Percentiles rank a stretch among this genome's conserved stretches.
These are phyloP conservation scores for Firmiana major DNA, from an alignment of 345 rosid species.

Conservation along the genomic window DNA sequence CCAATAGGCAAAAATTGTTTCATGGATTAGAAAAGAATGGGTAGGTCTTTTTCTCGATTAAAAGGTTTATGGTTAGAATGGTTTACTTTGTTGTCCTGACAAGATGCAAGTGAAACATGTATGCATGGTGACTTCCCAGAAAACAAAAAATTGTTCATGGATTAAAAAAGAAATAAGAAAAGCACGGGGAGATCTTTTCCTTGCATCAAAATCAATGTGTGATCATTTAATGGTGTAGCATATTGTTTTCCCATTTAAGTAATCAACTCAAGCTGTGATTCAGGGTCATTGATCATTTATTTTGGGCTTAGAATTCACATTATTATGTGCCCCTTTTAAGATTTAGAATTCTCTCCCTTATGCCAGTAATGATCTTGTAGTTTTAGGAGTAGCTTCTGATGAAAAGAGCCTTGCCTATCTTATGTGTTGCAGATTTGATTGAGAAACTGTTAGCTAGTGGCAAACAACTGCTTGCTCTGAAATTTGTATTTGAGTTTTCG, in stretches of 20 bases:
- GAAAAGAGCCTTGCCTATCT: not conserved
- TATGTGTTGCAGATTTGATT: slow-evolving; percentile 43
- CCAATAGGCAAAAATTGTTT: not conserved
- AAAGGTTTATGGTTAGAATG: not conserved
- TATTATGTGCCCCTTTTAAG: not conserved
- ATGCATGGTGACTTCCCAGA: not conserved
- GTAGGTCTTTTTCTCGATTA: not conserved
- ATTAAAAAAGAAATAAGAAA: not conserved
- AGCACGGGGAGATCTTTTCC: not conserved
- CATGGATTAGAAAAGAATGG: not conserved
- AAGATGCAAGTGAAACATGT: not conserved
- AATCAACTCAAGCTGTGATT: not conserved
- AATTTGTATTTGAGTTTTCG: slow-evolving; percentile 58
- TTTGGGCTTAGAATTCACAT: not conserved
- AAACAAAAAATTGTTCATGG: not conserved
- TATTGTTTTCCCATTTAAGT: not conserved
- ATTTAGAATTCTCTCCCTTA: not conserved
- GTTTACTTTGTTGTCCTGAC: not conserved
- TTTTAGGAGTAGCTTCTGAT: slow-evolving; percentile 13
- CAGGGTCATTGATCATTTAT: not conserved
- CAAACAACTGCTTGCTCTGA: slow-evolving; percentile 52
- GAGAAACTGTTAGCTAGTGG: slow-evolving; percentile 49
- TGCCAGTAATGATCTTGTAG: not conserved
- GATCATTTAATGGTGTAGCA: not conserved
- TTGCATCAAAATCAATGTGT: not conserved